Percentiles rank a stretch among this genome's conserved stretches.
Evolutionary conservation across 2,329 filamentous ascomycete genomes (phyloP).

Genomic region (Fusarium pseudograminearum): DNA sequence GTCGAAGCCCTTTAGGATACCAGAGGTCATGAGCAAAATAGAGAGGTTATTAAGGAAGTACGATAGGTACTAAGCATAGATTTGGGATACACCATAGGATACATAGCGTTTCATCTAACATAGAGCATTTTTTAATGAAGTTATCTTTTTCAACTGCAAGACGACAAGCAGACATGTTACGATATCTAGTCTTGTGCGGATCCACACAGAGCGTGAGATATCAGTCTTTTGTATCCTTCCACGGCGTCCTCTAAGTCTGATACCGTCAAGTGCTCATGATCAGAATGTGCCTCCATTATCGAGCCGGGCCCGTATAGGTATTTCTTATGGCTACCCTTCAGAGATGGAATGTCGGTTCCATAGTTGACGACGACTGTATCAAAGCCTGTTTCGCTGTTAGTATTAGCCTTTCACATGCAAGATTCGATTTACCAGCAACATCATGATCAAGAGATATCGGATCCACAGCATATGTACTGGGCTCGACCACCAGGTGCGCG

Average conservation of each 20-base stretch:
- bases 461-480: background rate
- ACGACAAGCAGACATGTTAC: rapidly evolving
- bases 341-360: conserved; percentile 1
- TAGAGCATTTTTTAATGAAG: background rate
- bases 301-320: conserved; percentile 15
- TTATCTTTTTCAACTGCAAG: background rate
- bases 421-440: background rate
- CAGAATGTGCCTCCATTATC: conserved; percentile 16
- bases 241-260: conserved; percentile 11
- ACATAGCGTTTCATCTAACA: background rate
- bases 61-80: background rate
- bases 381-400: background rate
- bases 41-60: conserved; percentile 24
- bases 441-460: conserved; percentile 6
- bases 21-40: conserved; percentile 68
- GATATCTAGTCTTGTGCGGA: background rate
- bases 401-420: rapidly evolving
- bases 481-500: background rate
- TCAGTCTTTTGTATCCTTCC: background rate
- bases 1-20: conserved; percentile 67
- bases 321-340: background rate
- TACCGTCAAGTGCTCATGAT: conserved; percentile 13
- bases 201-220: background rate
- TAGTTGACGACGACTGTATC: conserved; percentile 8
- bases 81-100: background rate